phyloP scores from a whole-genome alignment of 2,329 filamentous ascomycete genomes.

The Lomentospora prolificans region DNA sequence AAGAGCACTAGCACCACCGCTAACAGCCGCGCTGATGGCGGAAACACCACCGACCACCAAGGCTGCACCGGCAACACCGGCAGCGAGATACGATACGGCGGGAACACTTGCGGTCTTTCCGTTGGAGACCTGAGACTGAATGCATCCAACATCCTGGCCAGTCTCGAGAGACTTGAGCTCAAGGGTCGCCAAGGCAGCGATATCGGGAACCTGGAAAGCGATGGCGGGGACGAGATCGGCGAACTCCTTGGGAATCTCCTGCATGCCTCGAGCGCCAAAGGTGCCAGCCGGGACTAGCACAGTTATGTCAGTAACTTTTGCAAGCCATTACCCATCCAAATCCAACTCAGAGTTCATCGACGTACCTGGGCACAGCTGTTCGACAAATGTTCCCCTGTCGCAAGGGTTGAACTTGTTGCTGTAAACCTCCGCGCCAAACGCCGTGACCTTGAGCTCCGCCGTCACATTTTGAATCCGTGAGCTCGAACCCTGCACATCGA shows the following conservation, averaged over 20 bases:
- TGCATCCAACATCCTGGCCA: constrained; percentile 63
- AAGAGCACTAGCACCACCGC: constrained; percentile 37
- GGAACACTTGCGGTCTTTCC: constrained; percentile 71
- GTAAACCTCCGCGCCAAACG: constrained; percentile 79
- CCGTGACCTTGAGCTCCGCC: constrained; percentile 64
- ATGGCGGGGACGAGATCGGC: constrained; percentile 73
- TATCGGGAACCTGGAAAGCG: constrained; percentile 82
- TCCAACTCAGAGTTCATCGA: constrained; percentile 8
- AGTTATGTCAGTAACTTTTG: constrained; percentile 5
- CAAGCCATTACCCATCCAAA: neutral
- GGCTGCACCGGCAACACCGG: constrained; percentile 76
- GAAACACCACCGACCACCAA: constrained; percentile 63
- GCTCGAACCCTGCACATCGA: constrained; percentile 76
- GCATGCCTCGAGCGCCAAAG: constrained; percentile 64
- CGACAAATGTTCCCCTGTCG: constrained; percentile 46
- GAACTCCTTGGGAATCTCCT: constrained; percentile 62
- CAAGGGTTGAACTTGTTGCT: constrained; percentile 78
- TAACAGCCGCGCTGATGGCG: constrained; percentile 52
- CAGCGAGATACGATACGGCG: constrained; percentile 75
- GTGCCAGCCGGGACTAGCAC: constrained; percentile 56
- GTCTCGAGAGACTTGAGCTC: constrained; percentile 55
- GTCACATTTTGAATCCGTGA: constrained; percentile 67
- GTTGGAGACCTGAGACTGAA: constrained; percentile 73
- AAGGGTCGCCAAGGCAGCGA: constrained; percentile 76
- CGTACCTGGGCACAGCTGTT: constrained; percentile 72